Conservation (phyloP, 257 asterid species). For the Capsicum rhomboideum region DNA sequence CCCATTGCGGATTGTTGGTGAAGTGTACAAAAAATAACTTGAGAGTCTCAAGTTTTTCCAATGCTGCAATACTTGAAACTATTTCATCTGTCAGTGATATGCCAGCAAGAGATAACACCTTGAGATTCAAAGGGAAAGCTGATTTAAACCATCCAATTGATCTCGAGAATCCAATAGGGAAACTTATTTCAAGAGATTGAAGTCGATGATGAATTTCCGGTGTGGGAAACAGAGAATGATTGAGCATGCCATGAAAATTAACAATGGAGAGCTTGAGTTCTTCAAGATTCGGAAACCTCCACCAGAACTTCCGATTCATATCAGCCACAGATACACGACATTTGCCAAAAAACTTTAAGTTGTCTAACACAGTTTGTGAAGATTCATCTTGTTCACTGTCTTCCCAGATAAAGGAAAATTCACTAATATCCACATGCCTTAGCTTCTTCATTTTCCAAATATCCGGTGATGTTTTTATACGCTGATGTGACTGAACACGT, state of each 20-base stretch:
- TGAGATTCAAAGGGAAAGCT: background rate
- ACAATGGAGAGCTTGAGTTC: background rate
- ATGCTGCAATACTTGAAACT: background rate
- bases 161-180: background rate
- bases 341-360: background rate
- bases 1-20: background rate
- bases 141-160: background rate
- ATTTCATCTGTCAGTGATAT: background rate
- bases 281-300: background rate
- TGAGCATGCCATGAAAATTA: background rate
- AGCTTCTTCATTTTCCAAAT: constrained; percentile 1
- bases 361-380: background rate
- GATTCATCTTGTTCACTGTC: background rate
- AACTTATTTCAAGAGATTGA: background rate
- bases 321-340: background rate
- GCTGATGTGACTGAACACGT: background rate
- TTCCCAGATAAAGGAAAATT: background rate
- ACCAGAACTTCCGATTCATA: constrained; percentile 3
- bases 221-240: background rate
- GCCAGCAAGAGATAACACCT: background rate
- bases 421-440: background rate
- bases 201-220: background rate
- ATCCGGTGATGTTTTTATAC: background rate
- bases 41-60: background rate
- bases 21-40: background rate